A percentile compares a stretch with the other conserved stretches of the same genome.
phyloP scores from a whole-genome alignment of 345 rosid species.

The Balakata baccata region DNA sequence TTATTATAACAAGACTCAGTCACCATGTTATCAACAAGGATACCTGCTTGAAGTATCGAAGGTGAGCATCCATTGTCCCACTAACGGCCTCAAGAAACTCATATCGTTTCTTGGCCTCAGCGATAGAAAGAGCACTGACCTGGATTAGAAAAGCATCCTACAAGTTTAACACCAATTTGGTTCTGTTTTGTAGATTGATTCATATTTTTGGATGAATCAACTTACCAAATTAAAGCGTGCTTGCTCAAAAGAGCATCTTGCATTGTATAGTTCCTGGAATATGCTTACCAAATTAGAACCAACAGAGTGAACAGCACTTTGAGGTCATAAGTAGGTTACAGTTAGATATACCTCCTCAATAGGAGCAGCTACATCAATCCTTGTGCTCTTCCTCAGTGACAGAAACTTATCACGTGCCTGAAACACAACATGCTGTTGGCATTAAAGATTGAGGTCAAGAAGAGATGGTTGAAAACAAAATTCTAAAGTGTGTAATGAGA shows the following conservation, averaged over 20 bases:
- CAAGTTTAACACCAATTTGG: background rate
- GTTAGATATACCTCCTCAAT: slow-evolving; percentile 59
- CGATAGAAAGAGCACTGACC: slow-evolving; percentile 62
- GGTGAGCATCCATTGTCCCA: slow-evolving; percentile 73
- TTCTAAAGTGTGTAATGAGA: slow-evolving; percentile 5
- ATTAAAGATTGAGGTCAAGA: slow-evolving; percentile 15
- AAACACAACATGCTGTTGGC: slow-evolving; percentile 12
- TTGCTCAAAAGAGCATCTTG: slow-evolving; percentile 65
- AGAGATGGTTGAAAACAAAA: background rate
- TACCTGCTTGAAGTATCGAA: slow-evolving; percentile 70
- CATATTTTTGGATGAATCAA: slow-evolving; percentile 1
- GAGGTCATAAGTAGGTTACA: background rate
- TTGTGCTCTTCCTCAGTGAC: slow-evolving; percentile 68
- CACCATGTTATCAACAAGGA: slow-evolving; percentile 13
- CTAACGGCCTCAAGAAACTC: slow-evolving; percentile 72
- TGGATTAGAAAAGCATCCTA: slow-evolving; percentile 28
- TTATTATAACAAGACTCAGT: background rate
- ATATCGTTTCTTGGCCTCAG: slow-evolving; percentile 64
- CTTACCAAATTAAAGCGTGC: slow-evolving; percentile 68
- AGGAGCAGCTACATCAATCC: slow-evolving; percentile 57
- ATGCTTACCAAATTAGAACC: slow-evolving; percentile 50
- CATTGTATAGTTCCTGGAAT: slow-evolving; percentile 64
- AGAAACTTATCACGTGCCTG: slow-evolving; percentile 81
- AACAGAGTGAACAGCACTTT: too few relatives aligned
- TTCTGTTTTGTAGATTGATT: background rate